Conservation (phyloP, 768 basidiomycete genomes). For the Tubosaeta sp. region DNA sequence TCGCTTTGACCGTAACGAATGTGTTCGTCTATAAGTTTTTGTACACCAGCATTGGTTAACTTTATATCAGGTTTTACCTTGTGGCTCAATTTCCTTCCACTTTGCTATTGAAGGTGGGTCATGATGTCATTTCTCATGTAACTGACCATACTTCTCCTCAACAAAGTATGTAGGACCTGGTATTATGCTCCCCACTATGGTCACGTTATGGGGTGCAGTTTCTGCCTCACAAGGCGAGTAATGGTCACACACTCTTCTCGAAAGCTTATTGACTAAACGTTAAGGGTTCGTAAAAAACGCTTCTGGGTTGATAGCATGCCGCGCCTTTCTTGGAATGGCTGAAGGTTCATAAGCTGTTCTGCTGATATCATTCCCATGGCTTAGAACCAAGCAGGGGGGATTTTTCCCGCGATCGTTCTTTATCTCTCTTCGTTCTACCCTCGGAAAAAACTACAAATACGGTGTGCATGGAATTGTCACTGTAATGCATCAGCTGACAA, state of each 20-base stretch:
- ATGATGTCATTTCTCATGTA: not conserved
- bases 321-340: constrained; percentile 48
- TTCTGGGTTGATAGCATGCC: constrained; percentile 49
- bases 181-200: constrained; percentile 55
- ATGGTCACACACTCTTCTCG: not conserved
- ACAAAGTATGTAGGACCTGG: constrained; percentile 44
- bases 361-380: not conserved
- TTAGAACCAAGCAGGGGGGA: constrained; percentile 37
- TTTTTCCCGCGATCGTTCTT: constrained; percentile 55
- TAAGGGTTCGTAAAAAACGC: constrained; percentile 44
- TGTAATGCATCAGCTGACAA: not conserved
- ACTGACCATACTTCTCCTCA: not conserved
- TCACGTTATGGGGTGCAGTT: constrained; percentile 60
- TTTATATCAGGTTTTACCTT: constrained; percentile 40
- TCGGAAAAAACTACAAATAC: constrained; percentile 24
- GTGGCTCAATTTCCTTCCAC: constrained; percentile 56
- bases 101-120: constrained; percentile 45
- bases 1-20: constrained; percentile 28
- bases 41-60: not conserved
- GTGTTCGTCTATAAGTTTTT: constrained; percentile 13
- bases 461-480: constrained; percentile 1
- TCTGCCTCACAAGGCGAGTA: constrained; percentile 52
- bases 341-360: constrained; percentile 43
- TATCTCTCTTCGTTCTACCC: constrained; percentile 51
- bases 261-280: not conserved